Base-by-base conservation (phyloP, 305 asterid genomes). In the Plantago lanceolata region DNA sequence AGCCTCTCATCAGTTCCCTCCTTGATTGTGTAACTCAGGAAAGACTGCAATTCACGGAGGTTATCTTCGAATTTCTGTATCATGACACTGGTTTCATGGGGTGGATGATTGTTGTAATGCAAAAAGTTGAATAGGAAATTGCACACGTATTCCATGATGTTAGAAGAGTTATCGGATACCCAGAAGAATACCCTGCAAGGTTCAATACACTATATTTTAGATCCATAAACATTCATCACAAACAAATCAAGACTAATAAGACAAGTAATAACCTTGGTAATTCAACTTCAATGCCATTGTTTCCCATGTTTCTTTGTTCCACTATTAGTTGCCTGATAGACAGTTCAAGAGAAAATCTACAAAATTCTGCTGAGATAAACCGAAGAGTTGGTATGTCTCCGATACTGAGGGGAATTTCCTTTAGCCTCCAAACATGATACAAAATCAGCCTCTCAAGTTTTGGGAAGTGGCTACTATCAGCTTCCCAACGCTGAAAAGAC, bases 391-490 rank as follows among this genome's bases (percentile, higher is more conserved):
- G 1, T 20, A 53, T 53, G 21, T 53, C 19, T 26, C 59, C 59
- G 1, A 55, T 55, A 2, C 20, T 18, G 0, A 28, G 43, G 28
- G 59, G 59, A 55, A 55, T 26, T 55, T 55, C 59, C 43, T 18
- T 55, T 20, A 55, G 8, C 24, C 59, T 55, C 59, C 59, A 55
- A 11, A 55, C 59, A 16, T 26, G 26, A 26, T 55, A 26, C 14
- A 55, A 55, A 9, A 28, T 26, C 19, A 55, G 59, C 59, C 40
- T 28, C 43, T 55, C 43, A 26, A 55, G 59, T 28, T 12, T 55
- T 28, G 59, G 59, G 19, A 55, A 55, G 59, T 55, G 59, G 11
- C n/a, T 55, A 19, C 43, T 26, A 35, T 55, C 59, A 55, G 59
- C 59, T 55, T 55, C 59, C 59, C 59, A 55, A 0, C 15, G 59